Evolutionary conservation across 768 basidiomycete species (phyloP), one percentile per base, ranked within the genome.

Genomic region (Rickenella mellea): DNA sequence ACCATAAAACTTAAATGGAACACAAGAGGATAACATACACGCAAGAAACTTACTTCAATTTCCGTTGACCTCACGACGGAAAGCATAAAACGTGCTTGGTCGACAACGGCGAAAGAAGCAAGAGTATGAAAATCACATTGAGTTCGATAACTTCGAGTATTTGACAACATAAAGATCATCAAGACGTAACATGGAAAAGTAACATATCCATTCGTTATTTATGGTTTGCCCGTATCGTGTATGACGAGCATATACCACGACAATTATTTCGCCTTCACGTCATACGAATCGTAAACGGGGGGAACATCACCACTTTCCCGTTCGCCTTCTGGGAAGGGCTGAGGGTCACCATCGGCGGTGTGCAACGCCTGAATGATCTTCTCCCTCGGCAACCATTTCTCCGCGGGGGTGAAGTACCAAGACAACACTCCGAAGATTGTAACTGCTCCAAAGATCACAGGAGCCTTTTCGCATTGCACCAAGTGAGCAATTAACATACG

Each of bases 401-500:
- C 73, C 55, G 80, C 73, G 1, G 89, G 85, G 0, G 76, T 81
- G 52, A 89, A 70, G 56, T 76, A 88, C 83, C 84, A 93, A 44
- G 75, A 77, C 27, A 80, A 45, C 44, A 88, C 46, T 4, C 80
- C 91, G 49, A 89, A 83, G 47, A 92, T 65, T 2, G 87, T 85
- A 46, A 89, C 78, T 14, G 71, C 65, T 8, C 76, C 85, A 50
- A 91, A 83, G 47, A 93, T 91, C 32, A 86, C 84, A 39, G 68
- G 64, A 6, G 85, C 79, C 84, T 87, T 38, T 31, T 47, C 15
- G 20, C 42, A 12, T 30, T 33, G 43, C 17, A 46, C 27, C 27
- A 28, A 46, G 40, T 31, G 19, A 41, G 33, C 25, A 28, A n/a
- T 5, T 11, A 12, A 44, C 2, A 33, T 25, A 40, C 27, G n/a